A percentile compares a stretch with the other conserved stretches of the same genome.
phyloP scores from a whole-genome alignment of 148 eudicot species.

The Diospyros lotus region DNA sequence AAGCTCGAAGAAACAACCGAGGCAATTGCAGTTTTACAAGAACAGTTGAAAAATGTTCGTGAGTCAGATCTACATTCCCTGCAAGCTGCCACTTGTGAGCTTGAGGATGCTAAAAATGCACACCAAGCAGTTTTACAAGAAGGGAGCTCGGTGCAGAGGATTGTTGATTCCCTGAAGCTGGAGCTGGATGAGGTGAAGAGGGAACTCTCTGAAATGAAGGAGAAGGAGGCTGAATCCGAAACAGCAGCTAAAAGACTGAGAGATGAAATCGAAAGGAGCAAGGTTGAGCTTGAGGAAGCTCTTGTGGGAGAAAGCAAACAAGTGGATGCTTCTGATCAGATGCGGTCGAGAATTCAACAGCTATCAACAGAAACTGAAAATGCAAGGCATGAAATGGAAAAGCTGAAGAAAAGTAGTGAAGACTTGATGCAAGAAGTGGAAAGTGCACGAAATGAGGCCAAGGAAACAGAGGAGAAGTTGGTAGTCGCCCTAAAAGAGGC shows the following conservation, averaged over 20 bases:
- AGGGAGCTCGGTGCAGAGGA: slow-evolving; percentile 28
- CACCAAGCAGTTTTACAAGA: slow-evolving; percentile 38
- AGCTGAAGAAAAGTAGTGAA: slow-evolving; percentile 24
- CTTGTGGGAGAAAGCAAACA: slow-evolving; percentile 29
- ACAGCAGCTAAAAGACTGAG: slow-evolving; percentile 23
- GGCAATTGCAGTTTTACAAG: slow-evolving; percentile 43
- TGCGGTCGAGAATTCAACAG: slow-evolving; percentile 31
- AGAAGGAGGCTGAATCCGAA: slow-evolving; percentile 32
- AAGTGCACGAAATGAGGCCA: slow-evolving; percentile 22
- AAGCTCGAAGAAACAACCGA: slow-evolving; percentile 54
- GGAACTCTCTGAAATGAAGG: slow-evolving; percentile 35
- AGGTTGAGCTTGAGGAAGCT: slow-evolving; percentile 43
- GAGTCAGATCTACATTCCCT: slow-evolving; percentile 37
- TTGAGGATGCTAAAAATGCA: slow-evolving; percentile 40
- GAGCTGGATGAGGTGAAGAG: slow-evolving; percentile 47
- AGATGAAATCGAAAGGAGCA: slow-evolving; percentile 35
- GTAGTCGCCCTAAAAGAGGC: slow-evolving; percentile 38
- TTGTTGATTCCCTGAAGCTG: slow-evolving; percentile 41
- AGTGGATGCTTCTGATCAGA: slow-evolving; percentile 30
- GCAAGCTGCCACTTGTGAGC: slow-evolving; percentile 30
- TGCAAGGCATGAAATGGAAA: slow-evolving; percentile 37
- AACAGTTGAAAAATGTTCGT: slow-evolving; percentile 34
- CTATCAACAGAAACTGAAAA: slow-evolving; percentile 32
- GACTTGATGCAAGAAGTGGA: slow-evolving; percentile 38
- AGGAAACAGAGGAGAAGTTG: slow-evolving; percentile 42